phyloP scores from a whole-genome alignment of 192 early-diverging fungal species.

The Mortierella antarctica region DNA sequence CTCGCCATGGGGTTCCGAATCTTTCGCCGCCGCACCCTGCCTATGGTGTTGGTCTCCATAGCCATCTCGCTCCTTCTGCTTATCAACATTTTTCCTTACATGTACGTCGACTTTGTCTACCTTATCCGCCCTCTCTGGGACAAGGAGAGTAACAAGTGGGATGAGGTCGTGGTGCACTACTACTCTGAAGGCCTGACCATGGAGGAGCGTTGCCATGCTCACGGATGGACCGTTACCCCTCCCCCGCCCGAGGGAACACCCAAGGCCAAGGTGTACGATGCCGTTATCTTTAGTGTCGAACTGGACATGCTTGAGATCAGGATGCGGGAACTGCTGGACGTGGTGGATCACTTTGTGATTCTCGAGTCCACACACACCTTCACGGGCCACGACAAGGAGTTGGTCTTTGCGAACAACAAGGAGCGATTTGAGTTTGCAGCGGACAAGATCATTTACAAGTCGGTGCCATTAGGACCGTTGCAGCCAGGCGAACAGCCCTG shows the following conservation, averaged over 20 bases:
- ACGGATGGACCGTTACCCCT: conserved; percentile 58
- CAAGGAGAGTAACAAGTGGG: conserved; percentile 21
- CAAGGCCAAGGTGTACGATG: conserved; percentile 60
- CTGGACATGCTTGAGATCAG: conserved; percentile 68
- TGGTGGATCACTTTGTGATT: conserved; percentile 71
- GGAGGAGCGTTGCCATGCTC: conserved; percentile 54
- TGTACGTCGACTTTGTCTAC: conserved; percentile 54
- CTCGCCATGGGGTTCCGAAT: not conserved
- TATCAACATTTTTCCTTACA: conserved; percentile 16
- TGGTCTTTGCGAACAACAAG: conserved; percentile 56
- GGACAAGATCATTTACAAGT: conserved; percentile 63
- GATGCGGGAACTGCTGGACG: conserved; percentile 60
- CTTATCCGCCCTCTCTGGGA: conserved; percentile 62
- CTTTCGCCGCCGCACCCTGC: conserved; percentile 2
- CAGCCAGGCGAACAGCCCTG: conserved; percentile 55
- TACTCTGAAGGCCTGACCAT: conserved; percentile 55
- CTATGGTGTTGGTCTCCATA: not conserved
- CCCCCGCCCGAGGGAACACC: not conserved
- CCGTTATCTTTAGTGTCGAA: conserved; percentile 71
- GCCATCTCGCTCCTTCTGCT: not conserved
- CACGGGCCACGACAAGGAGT: conserved; percentile 61
- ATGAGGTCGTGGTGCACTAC: conserved; percentile 55
- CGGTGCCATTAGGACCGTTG: conserved; percentile 31
- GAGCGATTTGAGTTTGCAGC: conserved; percentile 65
- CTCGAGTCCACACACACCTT: conserved; percentile 67